Conservation (phyloP, 345 rosid species). For the rapeseed (Brassica napus) region Da-Ae NC_063449.1:47789001-47789500, state of each 20-base stretch:
- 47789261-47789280: neutral
- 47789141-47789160: slow-evolving; percentile 94
- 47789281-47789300: neutral
- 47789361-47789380: slow-evolving; percentile 17
- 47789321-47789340: slow-evolving; percentile 17
- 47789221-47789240: slow-evolving; percentile 9
- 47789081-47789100: slow-evolving; percentile 91
- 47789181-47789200: slow-evolving; percentile 47
- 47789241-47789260: slow-evolving; percentile 30
- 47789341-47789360: slow-evolving; percentile 21
- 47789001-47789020: neutral
- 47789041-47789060: slow-evolving; percentile 84
- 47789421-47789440: slow-evolving; percentile 25
- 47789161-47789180: slow-evolving; percentile 98
- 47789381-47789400: slow-evolving; percentile 35
- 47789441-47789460: neutral
- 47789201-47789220: slow-evolving; percentile 47
- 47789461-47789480: neutral
- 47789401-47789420: slow-evolving; percentile 29
- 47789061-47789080: slow-evolving; percentile 96
- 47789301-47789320: slow-evolving; percentile 24
- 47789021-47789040: neutral
- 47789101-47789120: slow-evolving; percentile 97
- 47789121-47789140: slow-evolving; percentile 99
- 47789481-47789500: neutral